Percentiles rank a stretch among this genome's conserved stretches.
phyloP scores from a whole-genome alignment of 805 yeast genomes.

The Scheffersomyces ergatensis region DNA sequence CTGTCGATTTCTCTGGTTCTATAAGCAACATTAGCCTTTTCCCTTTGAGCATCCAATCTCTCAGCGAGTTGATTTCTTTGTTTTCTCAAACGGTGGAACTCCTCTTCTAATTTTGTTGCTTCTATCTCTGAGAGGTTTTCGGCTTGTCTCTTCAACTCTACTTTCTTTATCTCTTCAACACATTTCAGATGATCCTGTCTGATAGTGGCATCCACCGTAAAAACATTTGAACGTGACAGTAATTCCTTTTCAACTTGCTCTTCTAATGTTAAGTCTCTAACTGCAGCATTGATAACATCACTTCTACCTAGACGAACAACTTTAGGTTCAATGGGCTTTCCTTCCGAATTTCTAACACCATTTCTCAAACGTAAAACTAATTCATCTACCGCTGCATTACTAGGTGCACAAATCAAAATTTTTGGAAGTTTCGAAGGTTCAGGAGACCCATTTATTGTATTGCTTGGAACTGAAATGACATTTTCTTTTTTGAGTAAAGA shows the following conservation, averaged over 20 bases:
- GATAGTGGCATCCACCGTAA: slow-evolving; percentile 44
- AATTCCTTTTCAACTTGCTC: slow-evolving; percentile 72
- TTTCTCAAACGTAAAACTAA: slow-evolving; percentile 74
- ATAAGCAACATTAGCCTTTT: slow-evolving; percentile 60
- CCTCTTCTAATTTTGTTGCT: slow-evolving; percentile 45
- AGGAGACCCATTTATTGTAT: slow-evolving; percentile 25
- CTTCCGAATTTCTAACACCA: slow-evolving; percentile 63
- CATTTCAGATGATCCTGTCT: slow-evolving; percentile 51
- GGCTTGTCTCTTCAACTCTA: slow-evolving; percentile 12
- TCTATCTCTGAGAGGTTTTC: slow-evolving; percentile 34
- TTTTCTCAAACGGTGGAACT: slow-evolving; percentile 55
- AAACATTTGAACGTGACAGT: slow-evolving; percentile 33
- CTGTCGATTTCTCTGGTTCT: slow-evolving; percentile 78
- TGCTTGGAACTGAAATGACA: slow-evolving; percentile 17
- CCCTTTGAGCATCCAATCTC: slow-evolving; percentile 76
- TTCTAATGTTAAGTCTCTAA: slow-evolving; percentile 79
- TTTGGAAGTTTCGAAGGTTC: slow-evolving; percentile 40
- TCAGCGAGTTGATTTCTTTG: slow-evolving; percentile 68
- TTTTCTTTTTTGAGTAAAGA: slow-evolving; percentile 27
- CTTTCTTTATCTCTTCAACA: slow-evolving; percentile 53
- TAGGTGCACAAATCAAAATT: slow-evolving; percentile 92
- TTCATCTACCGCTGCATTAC: slow-evolving; percentile 99
- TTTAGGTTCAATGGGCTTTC: slow-evolving; percentile 54
- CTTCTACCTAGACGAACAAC: slow-evolving; percentile 87
- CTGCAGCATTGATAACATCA: slow-evolving; percentile 82